These are phyloP conservation scores for Graphium sp. DNA, from an alignment of 2,329 filamentous ascomycete genomes.

Conservation along the genomic window DNA sequence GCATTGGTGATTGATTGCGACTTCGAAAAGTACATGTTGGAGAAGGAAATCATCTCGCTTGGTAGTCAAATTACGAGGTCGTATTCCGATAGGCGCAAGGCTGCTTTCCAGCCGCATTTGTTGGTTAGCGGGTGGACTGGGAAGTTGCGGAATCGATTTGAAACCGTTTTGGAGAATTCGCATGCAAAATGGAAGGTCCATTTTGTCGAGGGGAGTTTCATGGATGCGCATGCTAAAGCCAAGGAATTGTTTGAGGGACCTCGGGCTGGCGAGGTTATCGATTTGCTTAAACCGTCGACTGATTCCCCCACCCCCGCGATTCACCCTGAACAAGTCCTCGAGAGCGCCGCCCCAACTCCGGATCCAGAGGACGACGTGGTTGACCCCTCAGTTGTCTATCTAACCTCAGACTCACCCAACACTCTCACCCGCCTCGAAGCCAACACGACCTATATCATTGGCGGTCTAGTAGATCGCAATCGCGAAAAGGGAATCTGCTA, in stretches of 20 bases:
- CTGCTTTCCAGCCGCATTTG: slow-evolving; percentile 52
- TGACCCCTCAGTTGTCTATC: slow-evolving; percentile 50
- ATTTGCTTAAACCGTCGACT: slow-evolving; percentile 29
- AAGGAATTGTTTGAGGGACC: slow-evolving; percentile 47
- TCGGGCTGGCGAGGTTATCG: slow-evolving; percentile 38
- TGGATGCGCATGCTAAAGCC: slow-evolving; percentile 48
- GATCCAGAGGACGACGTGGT: slow-evolving; percentile 16
- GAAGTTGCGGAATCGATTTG: slow-evolving; percentile 60
- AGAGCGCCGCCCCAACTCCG: slow-evolving; percentile 8
- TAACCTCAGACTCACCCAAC: slow-evolving; percentile 80
- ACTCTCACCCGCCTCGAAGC: slow-evolving; percentile 71
- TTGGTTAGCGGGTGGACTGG: slow-evolving; percentile 66
- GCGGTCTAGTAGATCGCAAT: slow-evolving; percentile 91
- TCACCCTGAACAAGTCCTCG: slow-evolving; percentile 13
- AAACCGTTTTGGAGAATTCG: slow-evolving; percentile 52
- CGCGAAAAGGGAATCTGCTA: slow-evolving; percentile 91
- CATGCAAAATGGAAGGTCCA: slow-evolving; percentile 67
- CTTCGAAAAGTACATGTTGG: slow-evolving; percentile 80
- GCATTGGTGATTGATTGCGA: slow-evolving; percentile 79
- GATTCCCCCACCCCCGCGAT: slow-evolving; percentile 14
- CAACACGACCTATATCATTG: slow-evolving; percentile 82
- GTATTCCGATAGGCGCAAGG: slow-evolving; percentile 73
- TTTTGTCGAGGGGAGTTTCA: slow-evolving; percentile 60
- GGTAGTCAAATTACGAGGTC: slow-evolving; percentile 69
- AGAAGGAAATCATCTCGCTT: slow-evolving; percentile 72